Evolutionary conservation across 2,329 filamentous ascomycete species (phyloP).

Genomic region (Aspergillus quadricinctus): DNA sequence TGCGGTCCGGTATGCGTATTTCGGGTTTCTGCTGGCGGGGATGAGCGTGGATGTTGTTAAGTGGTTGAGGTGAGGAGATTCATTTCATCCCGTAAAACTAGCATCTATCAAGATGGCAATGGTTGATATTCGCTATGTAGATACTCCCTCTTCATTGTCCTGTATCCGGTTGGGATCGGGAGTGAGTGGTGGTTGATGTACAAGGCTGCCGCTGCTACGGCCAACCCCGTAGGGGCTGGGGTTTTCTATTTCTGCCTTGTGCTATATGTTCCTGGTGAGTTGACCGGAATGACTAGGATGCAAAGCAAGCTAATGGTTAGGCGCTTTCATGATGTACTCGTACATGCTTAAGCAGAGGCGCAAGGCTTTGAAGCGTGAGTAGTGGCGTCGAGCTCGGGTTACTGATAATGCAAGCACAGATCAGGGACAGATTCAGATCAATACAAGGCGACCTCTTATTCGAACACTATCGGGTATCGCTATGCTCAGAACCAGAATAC

Average conservation of each 20-base stretch:
- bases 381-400: neutral
- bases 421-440: neutral
- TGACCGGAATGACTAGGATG: neutral
- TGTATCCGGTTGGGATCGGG: conserved; percentile 27
- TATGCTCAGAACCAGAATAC: conserved; percentile 23
- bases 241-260: conserved; percentile 25
- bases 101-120: neutral
- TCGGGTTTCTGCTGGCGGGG: conserved; percentile 18
- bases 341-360: conserved; percentile 28
- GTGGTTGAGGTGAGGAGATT: conserved; percentile 19
- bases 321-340: conserved; percentile 29
- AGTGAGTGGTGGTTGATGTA: conserved; percentile 30
- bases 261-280: conserved; percentile 26
- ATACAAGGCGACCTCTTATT: neutral
- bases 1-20: conserved; percentile 23
- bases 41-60: conserved; percentile 12
- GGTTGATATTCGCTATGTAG: conserved; percentile 5
- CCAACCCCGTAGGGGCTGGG: conserved; percentile 5
- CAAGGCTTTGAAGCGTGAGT: conserved; percentile 15
- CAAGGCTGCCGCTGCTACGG: conserved; percentile 12
- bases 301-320: conserved; percentile 4
- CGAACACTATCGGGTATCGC: conserved; percentile 26
- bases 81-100: neutral
- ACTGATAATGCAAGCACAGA: neutral
- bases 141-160: conserved; percentile 25